Evolutionary conservation across 768 basidiomycete genomes (phyloP).

Genomic region (Lyophyllum decastes): DNA sequence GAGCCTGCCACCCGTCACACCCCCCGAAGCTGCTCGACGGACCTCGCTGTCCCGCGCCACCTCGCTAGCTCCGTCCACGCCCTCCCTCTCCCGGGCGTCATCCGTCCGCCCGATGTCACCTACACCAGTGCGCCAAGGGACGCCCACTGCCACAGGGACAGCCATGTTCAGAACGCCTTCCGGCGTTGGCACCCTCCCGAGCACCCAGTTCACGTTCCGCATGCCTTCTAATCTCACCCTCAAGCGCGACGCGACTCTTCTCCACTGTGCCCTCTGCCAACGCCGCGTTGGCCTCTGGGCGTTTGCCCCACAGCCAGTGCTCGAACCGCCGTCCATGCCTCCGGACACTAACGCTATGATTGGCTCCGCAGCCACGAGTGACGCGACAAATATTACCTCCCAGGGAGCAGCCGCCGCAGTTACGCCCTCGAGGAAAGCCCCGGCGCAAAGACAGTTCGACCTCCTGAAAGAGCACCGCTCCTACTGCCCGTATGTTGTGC

Average conservation of each 20-base stretch:
- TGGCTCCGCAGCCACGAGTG: slow-evolving; percentile 2
- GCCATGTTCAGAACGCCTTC: slow-evolving; percentile 4
- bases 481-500: slow-evolving; percentile 82
- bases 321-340: neutral
- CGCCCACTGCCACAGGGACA: neutral
- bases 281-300: slow-evolving; percentile 82
- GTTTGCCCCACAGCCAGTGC: slow-evolving; percentile 38
- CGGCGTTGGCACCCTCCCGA: slow-evolving; percentile 6
- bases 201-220: slow-evolving; percentile 20
- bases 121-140: slow-evolving; percentile 13
- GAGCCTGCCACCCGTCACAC: slow-evolving; percentile 38
- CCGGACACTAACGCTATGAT: neutral
- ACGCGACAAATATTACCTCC: slow-evolving; percentile 11
- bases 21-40: slow-evolving; percentile 29
- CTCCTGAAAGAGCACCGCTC: slow-evolving; percentile 80
- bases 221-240: slow-evolving; percentile 25
- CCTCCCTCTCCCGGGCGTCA: slow-evolving; percentile 35
- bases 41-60: slow-evolving; percentile 33
- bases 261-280: slow-evolving; percentile 73
- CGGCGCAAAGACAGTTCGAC: slow-evolving; percentile 60
- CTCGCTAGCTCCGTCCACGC: slow-evolving; percentile 32
- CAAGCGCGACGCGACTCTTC: slow-evolving; percentile 50
- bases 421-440: slow-evolving; percentile 27
- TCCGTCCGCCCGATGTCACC: slow-evolving; percentile 26
- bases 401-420: slow-evolving; percentile 19